A percentile compares a stretch with the other conserved stretches of the same genome.
These are phyloP conservation scores for Trypanosoma mega DNA, from an alignment of 208 protist species.

Conservation along the genomic window DNA sequence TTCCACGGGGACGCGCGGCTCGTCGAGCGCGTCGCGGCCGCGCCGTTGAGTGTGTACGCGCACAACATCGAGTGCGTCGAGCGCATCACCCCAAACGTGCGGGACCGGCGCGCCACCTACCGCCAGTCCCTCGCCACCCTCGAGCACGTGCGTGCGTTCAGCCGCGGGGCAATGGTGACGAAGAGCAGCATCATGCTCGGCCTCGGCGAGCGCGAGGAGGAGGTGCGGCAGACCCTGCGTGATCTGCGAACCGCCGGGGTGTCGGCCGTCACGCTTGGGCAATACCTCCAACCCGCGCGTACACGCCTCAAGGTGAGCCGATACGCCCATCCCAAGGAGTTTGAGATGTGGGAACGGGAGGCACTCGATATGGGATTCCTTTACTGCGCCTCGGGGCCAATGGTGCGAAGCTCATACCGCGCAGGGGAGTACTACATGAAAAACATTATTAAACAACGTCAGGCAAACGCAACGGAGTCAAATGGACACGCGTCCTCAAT, in stretches of 20 bases:
- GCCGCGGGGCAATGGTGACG: conserved; percentile 88
- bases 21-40: conserved; percentile 86
- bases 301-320: conserved; percentile 96
- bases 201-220: conserved; percentile 94
- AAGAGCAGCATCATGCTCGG: conserved; percentile 99
- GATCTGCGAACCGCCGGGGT: conserved; percentile 93
- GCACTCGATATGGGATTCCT: conserved; percentile 94
- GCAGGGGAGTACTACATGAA: conserved; percentile 96
- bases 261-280: conserved; percentile 94
- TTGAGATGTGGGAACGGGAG: conserved; percentile 95
- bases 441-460: conserved; percentile 88
- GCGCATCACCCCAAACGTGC: conserved; percentile 87
- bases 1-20: conserved; percentile 91
- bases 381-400: conserved; percentile 96
- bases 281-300: conserved; percentile 96
- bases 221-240: conserved; percentile 94
- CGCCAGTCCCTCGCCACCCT: conserved; percentile 94
- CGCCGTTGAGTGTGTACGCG: conserved; percentile 97
- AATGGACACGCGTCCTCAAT: background rate
- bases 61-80: conserved; percentile 99
- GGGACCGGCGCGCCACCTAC: conserved; percentile 96
- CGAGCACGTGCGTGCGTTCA: conserved; percentile 86
- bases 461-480: background rate
- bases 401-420: conserved; percentile 95
- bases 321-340: conserved; percentile 96